Evolutionary conservation across 345 rosid species (phyloP), one percentile per base, ranked within the genome.

Genomic region (Aegle marmelos): DNA sequence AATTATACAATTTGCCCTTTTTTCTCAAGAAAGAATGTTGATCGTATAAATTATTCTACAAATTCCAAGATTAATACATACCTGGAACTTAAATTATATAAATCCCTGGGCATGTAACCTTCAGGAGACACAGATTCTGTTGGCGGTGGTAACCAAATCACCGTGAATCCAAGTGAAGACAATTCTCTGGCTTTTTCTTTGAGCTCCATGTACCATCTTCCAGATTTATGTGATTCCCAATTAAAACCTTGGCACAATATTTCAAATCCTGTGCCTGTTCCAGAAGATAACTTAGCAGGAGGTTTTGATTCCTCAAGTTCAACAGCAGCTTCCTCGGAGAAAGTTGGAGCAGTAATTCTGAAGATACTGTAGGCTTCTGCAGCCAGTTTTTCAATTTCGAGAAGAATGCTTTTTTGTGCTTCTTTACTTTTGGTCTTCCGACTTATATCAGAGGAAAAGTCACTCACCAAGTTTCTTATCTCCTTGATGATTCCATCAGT

Each of bases 101-200:
- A 86, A 80, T 95, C 99, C 83, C 72, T 92, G 30, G 99, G 99
- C 99, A 95, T 93, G 88, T 95, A 95, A 28, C 99, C 99, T 93
- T 95, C 98, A 82, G 96, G 97, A 78, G 99, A 93, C 83, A 93
- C 97, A 27, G 99, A 95, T 79, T 95, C 98, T 54, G 99, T 93
- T 9, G 99, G 97, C 34, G 99, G 98, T 66, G 99, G 99, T 79
- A 93, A 82, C 99, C 99, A 95, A 76, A 93, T 77, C 74, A 95
- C 88, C 41, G 96, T 91, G 76, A 95, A 93, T 25, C 99, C 99
- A 78, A 95, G 87, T 36, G 91, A 83, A 79, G 92, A 87, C 82
- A 95, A 79, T 79, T 93, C 92, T 48, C 76, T 68, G n/a, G 94
- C 92, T 78, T 89, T 91, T 78, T 86, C 92, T 84, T 87, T 87